Evolutionary conservation across 441 rosid genomes (phyloP).

Genomic region (Erodium texanum): DNA sequence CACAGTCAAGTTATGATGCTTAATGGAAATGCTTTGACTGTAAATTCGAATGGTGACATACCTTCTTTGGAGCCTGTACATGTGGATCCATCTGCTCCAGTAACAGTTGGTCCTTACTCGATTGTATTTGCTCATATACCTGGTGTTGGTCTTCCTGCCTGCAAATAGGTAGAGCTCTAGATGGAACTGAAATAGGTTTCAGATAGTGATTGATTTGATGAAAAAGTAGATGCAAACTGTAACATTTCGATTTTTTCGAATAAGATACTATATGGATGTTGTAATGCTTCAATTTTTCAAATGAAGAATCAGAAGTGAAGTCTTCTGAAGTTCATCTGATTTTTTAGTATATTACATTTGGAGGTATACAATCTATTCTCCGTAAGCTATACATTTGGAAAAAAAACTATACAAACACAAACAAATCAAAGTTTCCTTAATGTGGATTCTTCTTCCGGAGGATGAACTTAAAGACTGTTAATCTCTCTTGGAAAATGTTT

Average conservation of each 20-base stretch:
- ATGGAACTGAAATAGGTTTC: slow-evolving; percentile 28
- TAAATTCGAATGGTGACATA: slow-evolving; percentile 53
- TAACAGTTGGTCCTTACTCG: slow-evolving; percentile 56
- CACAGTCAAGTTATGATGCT: slow-evolving; percentile 78
- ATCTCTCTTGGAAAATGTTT: slow-evolving; percentile 46
- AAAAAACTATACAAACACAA: background rate
- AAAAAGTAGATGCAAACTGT: slow-evolving; percentile 18
- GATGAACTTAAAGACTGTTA: slow-evolving; percentile 13
- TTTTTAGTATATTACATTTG: background rate
- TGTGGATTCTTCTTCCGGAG: background rate
- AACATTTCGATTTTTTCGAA: background rate
- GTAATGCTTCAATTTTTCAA: background rate
- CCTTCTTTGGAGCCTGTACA: slow-evolving; percentile 49
- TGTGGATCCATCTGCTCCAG: slow-evolving; percentile 40
- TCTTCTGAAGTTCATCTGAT: background rate
- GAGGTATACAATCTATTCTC: background rate
- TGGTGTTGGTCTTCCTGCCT: slow-evolving; percentile 42
- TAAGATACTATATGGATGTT: too few species aligned
- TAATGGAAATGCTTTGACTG: slow-evolving; percentile 52
- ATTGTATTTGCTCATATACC: slow-evolving; percentile 66
- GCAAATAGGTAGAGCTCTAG: slow-evolving; percentile 29
- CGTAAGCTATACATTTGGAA: background rate
- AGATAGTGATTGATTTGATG: slow-evolving; percentile 21
- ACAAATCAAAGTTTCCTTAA: background rate
- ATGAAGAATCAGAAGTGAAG: background rate